phyloP scores from a whole-genome alignment of 73 alveolate species.

The Paramecium sexaurelia region DNA sequence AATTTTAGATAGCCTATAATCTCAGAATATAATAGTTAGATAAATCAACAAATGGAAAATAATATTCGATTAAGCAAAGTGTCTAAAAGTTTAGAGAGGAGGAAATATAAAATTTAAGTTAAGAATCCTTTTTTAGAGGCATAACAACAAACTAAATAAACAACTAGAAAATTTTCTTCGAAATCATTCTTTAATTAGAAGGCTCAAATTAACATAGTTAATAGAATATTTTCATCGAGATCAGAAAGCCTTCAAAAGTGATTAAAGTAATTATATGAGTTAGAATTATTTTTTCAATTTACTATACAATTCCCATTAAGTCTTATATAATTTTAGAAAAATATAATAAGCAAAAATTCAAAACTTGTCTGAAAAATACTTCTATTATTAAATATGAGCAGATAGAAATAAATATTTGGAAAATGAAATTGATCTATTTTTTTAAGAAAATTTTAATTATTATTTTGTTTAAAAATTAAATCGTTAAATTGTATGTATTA shows the following conservation, averaged over 20 bases:
- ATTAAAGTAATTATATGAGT: not conserved
- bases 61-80: not conserved
- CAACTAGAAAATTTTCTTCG: not conserved
- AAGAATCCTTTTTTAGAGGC: conserved; percentile 16
- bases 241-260: conserved; percentile 5
- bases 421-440: not conserved
- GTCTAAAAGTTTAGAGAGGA: not conserved
- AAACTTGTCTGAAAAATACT: too few relatives aligned
- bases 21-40: not conserved
- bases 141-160: not conserved
- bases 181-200: not conserved
- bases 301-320: too few relatives aligned
- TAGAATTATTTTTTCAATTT: not conserved
- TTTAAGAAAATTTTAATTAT: not conserved
- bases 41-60: not conserved
- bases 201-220: conserved; percentile 5
- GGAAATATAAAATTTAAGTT: conserved; percentile 1
- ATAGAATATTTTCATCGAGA: conserved; percentile 53
- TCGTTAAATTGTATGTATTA: not conserved
- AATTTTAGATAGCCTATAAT: not conserved
- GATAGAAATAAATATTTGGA: not conserved
- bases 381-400: not conserved
- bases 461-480: not conserved
- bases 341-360: too few relatives aligned
- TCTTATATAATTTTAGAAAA: too few relatives aligned